Evolutionary conservation across 768 basidiomycete species (phyloP).

Genomic region (Rhizopogon roseolus): DNA sequence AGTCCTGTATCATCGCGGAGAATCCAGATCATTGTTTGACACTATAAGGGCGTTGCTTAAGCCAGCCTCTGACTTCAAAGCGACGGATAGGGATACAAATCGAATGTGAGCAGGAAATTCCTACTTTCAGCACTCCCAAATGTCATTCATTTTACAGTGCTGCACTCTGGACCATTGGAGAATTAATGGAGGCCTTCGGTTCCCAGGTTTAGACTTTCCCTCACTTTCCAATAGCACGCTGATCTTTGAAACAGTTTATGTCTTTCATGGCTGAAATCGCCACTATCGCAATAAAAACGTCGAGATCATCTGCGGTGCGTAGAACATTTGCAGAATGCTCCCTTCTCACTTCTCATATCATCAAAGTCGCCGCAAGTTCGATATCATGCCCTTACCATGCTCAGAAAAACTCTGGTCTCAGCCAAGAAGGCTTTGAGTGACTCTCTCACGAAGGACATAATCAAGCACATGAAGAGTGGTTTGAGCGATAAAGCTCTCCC

Average conservation of each 20-base stretch:
- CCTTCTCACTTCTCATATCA: constrained; percentile 2
- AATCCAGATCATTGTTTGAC: constrained; percentile 84
- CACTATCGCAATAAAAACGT: constrained; percentile 57
- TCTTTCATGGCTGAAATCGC: constrained; percentile 89
- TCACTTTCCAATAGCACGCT: not conserved
- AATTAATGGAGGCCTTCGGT: constrained; percentile 82
- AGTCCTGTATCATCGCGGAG: constrained; percentile 69
- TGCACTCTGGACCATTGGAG: constrained; percentile 82
- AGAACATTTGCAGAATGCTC: not conserved
- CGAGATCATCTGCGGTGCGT: constrained; percentile 70
- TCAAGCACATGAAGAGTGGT: constrained; percentile 75
- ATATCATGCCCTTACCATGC: constrained; percentile 70
- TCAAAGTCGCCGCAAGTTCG: constrained; percentile 74
- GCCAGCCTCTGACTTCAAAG: constrained; percentile 68
- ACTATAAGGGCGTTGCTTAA: constrained; percentile 75
- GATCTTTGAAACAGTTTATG: constrained; percentile 66
- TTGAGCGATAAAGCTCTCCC: constrained; percentile 80
- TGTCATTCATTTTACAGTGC: constrained; percentile 44
- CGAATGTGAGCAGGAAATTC: constrained; percentile 51
- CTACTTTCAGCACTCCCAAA: not conserved
- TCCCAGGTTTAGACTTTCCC: constrained; percentile 61
- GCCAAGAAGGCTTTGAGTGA: constrained; percentile 87
- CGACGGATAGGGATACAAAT: constrained; percentile 52
- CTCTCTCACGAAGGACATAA: constrained; percentile 67
- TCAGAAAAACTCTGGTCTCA: constrained; percentile 74